Conservation (phyloP, 2,329 filamentous ascomycete species). For the Calonectria hawksworthii region DNA sequence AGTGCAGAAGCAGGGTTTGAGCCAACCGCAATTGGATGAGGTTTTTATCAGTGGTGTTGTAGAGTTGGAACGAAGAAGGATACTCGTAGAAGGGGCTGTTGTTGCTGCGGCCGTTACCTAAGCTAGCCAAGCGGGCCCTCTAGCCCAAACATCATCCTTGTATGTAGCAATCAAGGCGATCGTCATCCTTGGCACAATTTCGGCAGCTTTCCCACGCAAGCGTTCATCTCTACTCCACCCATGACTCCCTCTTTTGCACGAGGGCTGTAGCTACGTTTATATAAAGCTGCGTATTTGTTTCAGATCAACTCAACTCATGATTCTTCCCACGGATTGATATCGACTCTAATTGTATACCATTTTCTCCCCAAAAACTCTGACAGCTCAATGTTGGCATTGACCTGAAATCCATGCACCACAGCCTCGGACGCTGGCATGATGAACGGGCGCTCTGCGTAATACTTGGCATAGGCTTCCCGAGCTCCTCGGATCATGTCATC, state of each 20-base stretch:
- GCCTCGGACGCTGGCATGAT: neutral
- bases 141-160: too few species aligned
- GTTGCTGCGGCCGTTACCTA: neutral
- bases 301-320: neutral
- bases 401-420: neutral
- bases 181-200: neutral
- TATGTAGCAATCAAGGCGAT: too few species aligned
- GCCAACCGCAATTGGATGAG: neutral
- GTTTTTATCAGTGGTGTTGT: neutral
- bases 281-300: neutral
- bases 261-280: neutral
- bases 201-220: too few species aligned
- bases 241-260: neutral
- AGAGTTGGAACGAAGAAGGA: neutral
- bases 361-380: constrained; percentile 8
- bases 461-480: neutral
- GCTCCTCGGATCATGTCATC: neutral
- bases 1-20: neutral
- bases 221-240: neutral
- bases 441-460: neutral
- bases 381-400: neutral
- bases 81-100: neutral
- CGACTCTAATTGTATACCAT: neutral
- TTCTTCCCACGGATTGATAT: neutral
- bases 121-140: too few species aligned